Base-by-base conservation (phyloP, 495 filamentous ascomycete genomes). In the Xanthoparmelia taractica region DNA sequence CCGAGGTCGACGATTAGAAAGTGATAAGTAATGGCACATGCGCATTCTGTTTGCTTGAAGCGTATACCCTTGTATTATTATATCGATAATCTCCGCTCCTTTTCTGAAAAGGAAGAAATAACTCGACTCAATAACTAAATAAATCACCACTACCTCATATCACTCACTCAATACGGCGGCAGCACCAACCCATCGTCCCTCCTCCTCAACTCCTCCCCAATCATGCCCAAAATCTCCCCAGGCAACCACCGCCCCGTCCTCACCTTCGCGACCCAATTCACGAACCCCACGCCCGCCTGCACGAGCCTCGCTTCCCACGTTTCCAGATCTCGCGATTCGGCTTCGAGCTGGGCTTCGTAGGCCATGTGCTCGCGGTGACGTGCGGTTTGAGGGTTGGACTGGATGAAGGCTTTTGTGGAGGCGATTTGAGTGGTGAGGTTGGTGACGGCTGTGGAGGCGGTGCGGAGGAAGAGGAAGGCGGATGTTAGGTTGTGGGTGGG, bases 381-480 rank as follows among this genome's bases (percentile, higher is more conserved):
- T 2, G 34, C 36, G 48, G 4, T 56, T 13, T 54, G 25, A 15
- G 52, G 29, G 20, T 11, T 58, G 4, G 8, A 45, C 11, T 12
- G 18, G 4, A 61, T 33, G 34, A 27, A 57, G 20, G 48, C 43
- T 47, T 50, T 54, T 11, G 45, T 64, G 45, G 36, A 12, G 13
- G 40, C 29, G 23, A 61, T 50, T 57, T 59, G 36, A 12, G 40
- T 25, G 23, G 29, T 38, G 25, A 59, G 36, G 37, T 64, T 64
- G 18, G 40, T 6, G 8, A 67, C 27, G 40, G 65, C 65, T n/a
- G 41, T 52, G 57, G 57, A 56, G 27, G 61, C 61, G 41, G 65
- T 67, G 23, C 58, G 62, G 33, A 67, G 45, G 41, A 47, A 67
- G 13, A 67, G 61, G 25, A 58, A 60, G 55, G 61, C 36, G 12